phyloP scores from a whole-genome alignment of 805 yeast genomes.

The Lipomyces chichibuensis region DNA sequence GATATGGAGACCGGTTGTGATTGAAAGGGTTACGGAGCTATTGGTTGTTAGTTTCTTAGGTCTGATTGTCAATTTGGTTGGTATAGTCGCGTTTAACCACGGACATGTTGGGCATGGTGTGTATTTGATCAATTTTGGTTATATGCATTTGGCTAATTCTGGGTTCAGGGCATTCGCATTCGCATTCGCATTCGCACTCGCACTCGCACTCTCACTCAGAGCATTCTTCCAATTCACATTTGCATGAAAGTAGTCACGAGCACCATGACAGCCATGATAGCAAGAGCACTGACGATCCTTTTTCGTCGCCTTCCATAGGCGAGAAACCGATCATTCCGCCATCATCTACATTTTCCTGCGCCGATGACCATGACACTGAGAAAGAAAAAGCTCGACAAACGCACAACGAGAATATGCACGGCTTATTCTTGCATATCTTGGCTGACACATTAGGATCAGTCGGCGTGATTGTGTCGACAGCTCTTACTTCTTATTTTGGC shows the following conservation, averaged over 20 bases:
- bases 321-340: not conserved
- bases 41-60: conserved; percentile 85
- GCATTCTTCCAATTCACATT: conserved; percentile 36
- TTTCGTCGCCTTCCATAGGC: not conserved
- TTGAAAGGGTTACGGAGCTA: conserved; percentile 81
- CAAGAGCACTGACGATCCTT: conserved; percentile 11
- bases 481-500: conserved; percentile 69
- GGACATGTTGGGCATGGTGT: conserved; percentile 59
- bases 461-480: conserved; percentile 91
- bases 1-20: conserved; percentile 70
- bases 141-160: not conserved
- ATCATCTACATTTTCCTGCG: conserved; percentile 4
- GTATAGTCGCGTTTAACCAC: conserved; percentile 92
- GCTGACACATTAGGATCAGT: conserved; percentile 98
- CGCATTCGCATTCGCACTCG: conserved; percentile 29
- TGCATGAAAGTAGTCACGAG: conserved; percentile 37
- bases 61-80: conserved; percentile 83
- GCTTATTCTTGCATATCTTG: conserved; percentile 87
- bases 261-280: conserved; percentile 43
- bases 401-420: conserved; percentile 79
- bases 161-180: conserved; percentile 19
- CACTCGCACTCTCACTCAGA: conserved; percentile 17
- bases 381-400: conserved; percentile 29
- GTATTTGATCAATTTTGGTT: not conserved
- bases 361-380: conserved; percentile 28